A percentile compares a stretch with the other conserved stretches of the same genome.
Evolutionary conservation across 768 basidiomycete genomes (phyloP).

Genomic region (Boletus tomentosulus): DNA sequence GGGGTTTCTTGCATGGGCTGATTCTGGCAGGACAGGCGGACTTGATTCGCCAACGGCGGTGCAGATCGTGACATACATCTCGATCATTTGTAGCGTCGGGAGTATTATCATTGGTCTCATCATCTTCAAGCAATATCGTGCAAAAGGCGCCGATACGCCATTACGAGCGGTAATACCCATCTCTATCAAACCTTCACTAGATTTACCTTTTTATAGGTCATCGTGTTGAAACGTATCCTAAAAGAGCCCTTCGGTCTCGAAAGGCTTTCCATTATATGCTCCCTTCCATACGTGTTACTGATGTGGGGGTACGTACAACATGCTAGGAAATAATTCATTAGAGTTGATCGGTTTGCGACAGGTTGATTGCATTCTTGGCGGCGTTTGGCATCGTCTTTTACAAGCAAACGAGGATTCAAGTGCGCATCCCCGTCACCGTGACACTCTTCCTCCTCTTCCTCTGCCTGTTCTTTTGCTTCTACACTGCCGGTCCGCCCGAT

Average conservation of each 20-base stretch:
- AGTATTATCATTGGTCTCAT: slow-evolving; percentile 29
- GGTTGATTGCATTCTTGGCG: slow-evolving; percentile 33
- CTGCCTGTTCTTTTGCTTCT: slow-evolving; percentile 30
- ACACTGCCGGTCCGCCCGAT: slow-evolving; percentile 17
- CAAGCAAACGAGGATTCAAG: slow-evolving; percentile 14
- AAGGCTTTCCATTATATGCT: slow-evolving; percentile 37
- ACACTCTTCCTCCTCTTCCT: slow-evolving; percentile 20
- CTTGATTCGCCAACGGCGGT: slow-evolving; percentile 10
- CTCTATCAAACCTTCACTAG: background rate
- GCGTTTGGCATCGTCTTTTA: slow-evolving; percentile 33
- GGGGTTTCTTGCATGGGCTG: slow-evolving; percentile 23
- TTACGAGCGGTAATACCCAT: slow-evolving; percentile 21
- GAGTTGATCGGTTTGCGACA: slow-evolving; percentile 11
- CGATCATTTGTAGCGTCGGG: slow-evolving; percentile 27
- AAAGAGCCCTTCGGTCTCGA: slow-evolving; percentile 30
- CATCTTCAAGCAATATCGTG: slow-evolving; percentile 32
- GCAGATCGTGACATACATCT: slow-evolving; percentile 27
- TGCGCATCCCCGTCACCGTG: slow-evolving; percentile 26
- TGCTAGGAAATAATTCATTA: background rate
- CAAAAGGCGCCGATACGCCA: slow-evolving; percentile 30
- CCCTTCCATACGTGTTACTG: slow-evolving; percentile 38
- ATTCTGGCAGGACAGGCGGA: background rate
- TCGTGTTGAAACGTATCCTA: slow-evolving; percentile 26
- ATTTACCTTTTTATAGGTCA: slow-evolving; percentile 15
- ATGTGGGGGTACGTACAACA: slow-evolving; percentile 34